phyloP scores from a whole-genome alignment of 2,329 filamentous ascomycete species.

The Ceratocystis albifundus region DNA sequence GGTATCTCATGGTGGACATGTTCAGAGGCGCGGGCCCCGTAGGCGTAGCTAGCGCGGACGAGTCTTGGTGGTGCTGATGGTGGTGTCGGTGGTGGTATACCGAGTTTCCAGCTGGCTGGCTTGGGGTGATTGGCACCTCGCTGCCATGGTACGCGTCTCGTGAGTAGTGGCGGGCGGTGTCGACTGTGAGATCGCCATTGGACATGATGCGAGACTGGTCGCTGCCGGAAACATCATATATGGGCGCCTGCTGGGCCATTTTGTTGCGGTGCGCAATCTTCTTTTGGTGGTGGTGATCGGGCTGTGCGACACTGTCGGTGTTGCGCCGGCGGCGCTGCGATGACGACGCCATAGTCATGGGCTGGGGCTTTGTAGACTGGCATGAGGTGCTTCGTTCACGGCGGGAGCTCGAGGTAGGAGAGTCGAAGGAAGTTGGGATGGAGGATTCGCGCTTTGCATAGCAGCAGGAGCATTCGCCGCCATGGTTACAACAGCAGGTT shows the following conservation, averaged over 20 bases:
- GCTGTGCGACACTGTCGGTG: conserved; percentile 16
- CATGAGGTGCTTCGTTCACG: conserved; percentile 21
- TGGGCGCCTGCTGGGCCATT: neutral
- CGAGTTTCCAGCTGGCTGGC: neutral
- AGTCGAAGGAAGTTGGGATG: conserved; percentile 30
- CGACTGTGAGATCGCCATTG: neutral
- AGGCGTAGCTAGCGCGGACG: conserved; percentile 29
- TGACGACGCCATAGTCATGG: conserved; percentile 10
- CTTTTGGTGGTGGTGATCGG: conserved; percentile 10
- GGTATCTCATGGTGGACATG: conserved; percentile 44
- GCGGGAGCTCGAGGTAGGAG: conserved; percentile 15
- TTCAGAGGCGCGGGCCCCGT: conserved; percentile 41
- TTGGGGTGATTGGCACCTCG: conserved; percentile 15
- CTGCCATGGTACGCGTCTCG: neutral
- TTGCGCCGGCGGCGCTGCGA: conserved; percentile 21
- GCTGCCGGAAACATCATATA: neutral
- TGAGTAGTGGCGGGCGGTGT: conserved; percentile 5
- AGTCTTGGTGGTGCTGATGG: neutral
- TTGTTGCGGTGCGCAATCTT: conserved; percentile 9
- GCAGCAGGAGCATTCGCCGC: conserved; percentile 53
- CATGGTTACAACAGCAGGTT: conserved; percentile 60
- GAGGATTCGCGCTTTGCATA: conserved; percentile 54
- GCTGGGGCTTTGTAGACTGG: conserved; percentile 21
- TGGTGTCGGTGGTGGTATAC: neutral
- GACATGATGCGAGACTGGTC: neutral